Conservation (phyloP, 495 filamentous ascomycete species). For the Penicillium odoratum region DNA sequence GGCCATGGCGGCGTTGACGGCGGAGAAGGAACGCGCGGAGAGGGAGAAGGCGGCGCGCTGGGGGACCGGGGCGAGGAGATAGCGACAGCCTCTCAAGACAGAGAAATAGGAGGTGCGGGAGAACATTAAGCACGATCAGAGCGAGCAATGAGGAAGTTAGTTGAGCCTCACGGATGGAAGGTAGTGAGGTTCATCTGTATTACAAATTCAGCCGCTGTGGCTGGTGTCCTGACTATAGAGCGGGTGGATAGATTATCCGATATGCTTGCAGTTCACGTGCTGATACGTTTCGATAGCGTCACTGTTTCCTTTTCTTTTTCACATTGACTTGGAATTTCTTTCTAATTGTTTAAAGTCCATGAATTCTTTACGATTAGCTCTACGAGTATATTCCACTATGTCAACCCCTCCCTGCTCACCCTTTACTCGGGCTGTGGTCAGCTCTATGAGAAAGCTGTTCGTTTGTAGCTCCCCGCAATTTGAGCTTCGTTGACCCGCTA, state of each 20-base stretch:
- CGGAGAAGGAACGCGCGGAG: constrained; percentile 41
- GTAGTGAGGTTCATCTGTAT: constrained; percentile 3
- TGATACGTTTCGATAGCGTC: constrained; percentile 8
- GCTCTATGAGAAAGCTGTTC: constrained; percentile 79
- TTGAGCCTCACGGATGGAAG: not conserved
- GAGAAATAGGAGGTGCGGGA: constrained; percentile 37
- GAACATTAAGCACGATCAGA: constrained; percentile 40
- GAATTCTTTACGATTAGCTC: constrained; percentile 24
- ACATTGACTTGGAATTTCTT: not conserved
- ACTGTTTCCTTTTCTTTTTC: constrained; percentile 4
- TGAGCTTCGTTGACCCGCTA: constrained; percentile 17
- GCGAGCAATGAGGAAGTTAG: not conserved
- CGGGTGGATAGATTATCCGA: not conserved
- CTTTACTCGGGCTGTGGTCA: constrained; percentile 77
- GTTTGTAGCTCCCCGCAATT: constrained; percentile 34
- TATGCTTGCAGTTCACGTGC: constrained; percentile 1
- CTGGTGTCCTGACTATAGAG: constrained; percentile 3
- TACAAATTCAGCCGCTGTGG: constrained; percentile 9
- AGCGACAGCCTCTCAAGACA: constrained; percentile 46
- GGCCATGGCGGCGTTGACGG: constrained; percentile 46
- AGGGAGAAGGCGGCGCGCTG: constrained; percentile 37
- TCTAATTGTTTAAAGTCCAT: constrained; percentile 14
- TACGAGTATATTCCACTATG: constrained; percentile 36
- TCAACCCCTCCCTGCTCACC: constrained; percentile 49
- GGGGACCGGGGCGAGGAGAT: constrained; percentile 35